Evolutionary conservation across 208 protist species (phyloP), one percentile per base, ranked within the genome.

Genomic region (Crithidia bombi): DNA sequence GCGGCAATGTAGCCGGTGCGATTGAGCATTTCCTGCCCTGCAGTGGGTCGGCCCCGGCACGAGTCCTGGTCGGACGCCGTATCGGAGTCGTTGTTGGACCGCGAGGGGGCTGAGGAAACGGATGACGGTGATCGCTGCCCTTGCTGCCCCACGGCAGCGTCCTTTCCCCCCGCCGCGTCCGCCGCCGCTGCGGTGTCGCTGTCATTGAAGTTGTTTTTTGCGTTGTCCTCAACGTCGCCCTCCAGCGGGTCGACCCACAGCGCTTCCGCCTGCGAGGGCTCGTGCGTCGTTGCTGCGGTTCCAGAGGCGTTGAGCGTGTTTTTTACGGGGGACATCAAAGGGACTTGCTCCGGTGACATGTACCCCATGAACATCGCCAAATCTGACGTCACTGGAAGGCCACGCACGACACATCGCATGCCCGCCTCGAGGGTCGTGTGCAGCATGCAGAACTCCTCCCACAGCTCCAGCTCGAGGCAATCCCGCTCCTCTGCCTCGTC

Each of bases 401-500:
- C 64, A 9, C 26, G 46, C 33, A 33, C 52, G 39, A 70, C 55
- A 28, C 64, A 71, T 26, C 50, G 41, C 61, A 71, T 43, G 56
- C 56, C 47, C 2, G 49, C 63, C 46, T 78, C 59, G 23, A 43
- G 30, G 41, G 69, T 69, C 12, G 41, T 65, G 30, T 81, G 54
- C 14, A 74, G 28, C 23, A 46, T 41, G 70, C 30, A 68, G 14
- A 78, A 56, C 10, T 64, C 11, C 41, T 61, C 58, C 73, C 44
- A 72, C 35, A 61, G 39, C 15, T 72, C 26, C 0, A 49, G 46
- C 36, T 89, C 73, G 7, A 91, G 17, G 17, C 79, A 63, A 7
- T 74, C 61, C 28, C 88, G 86, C 12, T 56, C 51, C 28, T 75
- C 67, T 7, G 51, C 36, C 58, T 93, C 88, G 7, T 81, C 72